Conservation (phyloP, 1,139 yeast species). For the Diutina pseudorugosa region DNA sequence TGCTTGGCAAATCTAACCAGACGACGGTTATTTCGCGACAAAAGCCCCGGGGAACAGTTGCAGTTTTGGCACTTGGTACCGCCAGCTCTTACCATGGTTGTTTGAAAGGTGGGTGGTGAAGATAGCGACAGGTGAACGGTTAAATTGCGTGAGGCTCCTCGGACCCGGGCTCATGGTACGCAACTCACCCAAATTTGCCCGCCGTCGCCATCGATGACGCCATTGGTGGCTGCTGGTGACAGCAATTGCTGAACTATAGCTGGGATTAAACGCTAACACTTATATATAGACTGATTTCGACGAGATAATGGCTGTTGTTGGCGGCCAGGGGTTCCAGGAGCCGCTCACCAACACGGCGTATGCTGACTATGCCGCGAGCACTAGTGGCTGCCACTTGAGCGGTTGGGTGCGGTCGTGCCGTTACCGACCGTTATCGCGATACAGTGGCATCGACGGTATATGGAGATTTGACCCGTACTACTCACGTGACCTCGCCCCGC, state of each 20-base stretch:
- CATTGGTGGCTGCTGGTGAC: too few relatives aligned
- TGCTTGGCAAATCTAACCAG: slow-evolving; percentile 39
- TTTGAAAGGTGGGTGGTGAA: neutral
- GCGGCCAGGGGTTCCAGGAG: too few relatives aligned
- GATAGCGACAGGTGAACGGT: neutral
- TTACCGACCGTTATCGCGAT: neutral
- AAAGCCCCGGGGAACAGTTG: slow-evolving; percentile 71
- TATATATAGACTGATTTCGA: too few relatives aligned
- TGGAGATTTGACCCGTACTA: neutral
- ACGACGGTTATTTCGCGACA: slow-evolving; percentile 52
- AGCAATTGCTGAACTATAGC: too few relatives aligned
- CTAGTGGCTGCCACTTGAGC: neutral
- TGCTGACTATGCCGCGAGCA: neutral
- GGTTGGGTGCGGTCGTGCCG: neutral
- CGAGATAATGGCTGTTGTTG: too few relatives aligned
- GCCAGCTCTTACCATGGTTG: slow-evolving; percentile 1
- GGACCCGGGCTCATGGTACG: neutral
- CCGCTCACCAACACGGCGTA: neutral
- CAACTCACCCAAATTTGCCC: neutral
- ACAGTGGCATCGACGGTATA: too few relatives aligned
- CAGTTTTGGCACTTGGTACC: slow-evolving; percentile 46
- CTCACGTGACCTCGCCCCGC: neutral
- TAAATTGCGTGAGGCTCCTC: neutral
- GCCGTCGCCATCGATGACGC: too few relatives aligned
- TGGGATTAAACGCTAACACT: too few relatives aligned